Evolutionary conservation across 208 protist genomes (phyloP).

Genomic region (Blastocrithidia nonstop): DNA sequence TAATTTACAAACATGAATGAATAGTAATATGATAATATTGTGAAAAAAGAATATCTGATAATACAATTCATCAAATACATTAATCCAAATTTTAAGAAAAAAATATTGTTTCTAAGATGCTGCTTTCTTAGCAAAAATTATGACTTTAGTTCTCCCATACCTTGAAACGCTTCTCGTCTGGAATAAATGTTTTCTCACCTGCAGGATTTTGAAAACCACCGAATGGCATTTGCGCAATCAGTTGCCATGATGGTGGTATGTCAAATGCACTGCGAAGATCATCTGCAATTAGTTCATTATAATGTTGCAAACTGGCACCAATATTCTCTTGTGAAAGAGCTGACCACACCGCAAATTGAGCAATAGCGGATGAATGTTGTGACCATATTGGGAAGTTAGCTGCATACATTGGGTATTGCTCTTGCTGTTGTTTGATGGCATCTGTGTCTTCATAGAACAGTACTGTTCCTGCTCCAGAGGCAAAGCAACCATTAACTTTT

Average conservation of each 20-base stretch:
- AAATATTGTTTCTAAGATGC: no score
- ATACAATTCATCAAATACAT: no score
- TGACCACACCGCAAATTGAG: slow-evolving; percentile 37
- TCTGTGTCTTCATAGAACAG: slow-evolving; percentile 37
- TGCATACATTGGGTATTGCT: slow-evolving; percentile 23
- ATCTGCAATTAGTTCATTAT: slow-evolving; percentile 22
- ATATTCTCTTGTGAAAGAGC: slow-evolving; percentile 22
- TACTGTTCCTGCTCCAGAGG: slow-evolving; percentile 27
- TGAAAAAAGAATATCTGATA: no score
- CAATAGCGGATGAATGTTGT: slow-evolving; percentile 26
- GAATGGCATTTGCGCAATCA: slow-evolving; percentile 48
- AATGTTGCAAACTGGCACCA: slow-evolving; percentile 36
- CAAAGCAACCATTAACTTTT: slow-evolving; percentile 29
- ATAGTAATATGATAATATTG: no score
- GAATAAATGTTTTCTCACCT: slow-evolving; percentile 15
- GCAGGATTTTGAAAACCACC: slow-evolving; percentile 21
- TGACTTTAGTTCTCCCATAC: slow-evolving; percentile 12
- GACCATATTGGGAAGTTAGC: slow-evolving; percentile 22
- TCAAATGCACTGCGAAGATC: slow-evolving; percentile 13
- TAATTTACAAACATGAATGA: no score
- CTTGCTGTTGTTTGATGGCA: slow-evolving; percentile 17
- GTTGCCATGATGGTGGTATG: slow-evolving; percentile 20
- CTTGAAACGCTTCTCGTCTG: slow-evolving; percentile 20
- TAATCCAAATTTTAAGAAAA: no score
- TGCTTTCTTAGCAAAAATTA: background rate